phyloP scores from a whole-genome alignment of 345 rosid species.

The Citrus reticulata region DNA sequence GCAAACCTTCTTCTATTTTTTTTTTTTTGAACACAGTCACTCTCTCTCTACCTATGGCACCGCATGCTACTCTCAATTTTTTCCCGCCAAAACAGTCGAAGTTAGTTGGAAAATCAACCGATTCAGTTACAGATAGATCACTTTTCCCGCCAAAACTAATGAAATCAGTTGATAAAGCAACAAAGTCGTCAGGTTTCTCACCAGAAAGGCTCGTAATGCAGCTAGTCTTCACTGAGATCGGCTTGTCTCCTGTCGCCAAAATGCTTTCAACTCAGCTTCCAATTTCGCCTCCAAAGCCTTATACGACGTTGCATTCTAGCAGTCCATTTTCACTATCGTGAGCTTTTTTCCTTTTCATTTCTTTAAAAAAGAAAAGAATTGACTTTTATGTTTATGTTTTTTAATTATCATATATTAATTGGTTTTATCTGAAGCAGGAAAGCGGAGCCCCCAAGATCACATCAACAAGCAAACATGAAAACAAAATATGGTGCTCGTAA shows the following conservation, averaged over 20 bases:
- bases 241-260: conserved; percentile 22
- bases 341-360: not conserved
- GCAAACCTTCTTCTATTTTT: not conserved
- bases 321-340: conserved; percentile 15
- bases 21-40: not conserved
- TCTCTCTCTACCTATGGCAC: conserved; percentile 1
- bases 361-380: not conserved
- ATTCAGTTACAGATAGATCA: conserved; percentile 17
- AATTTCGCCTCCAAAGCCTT: not conserved
- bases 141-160: conserved; percentile 12
- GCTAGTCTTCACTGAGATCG: conserved; percentile 42
- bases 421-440: conserved; percentile 21
- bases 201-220: conserved; percentile 29
- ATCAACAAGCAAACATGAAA: conserved; percentile 12
- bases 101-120: not conserved
- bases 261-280: conserved; percentile 14
- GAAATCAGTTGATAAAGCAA: conserved; percentile 11
- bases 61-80: conserved; percentile 2
- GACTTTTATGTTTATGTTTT: not conserved
- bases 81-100: conserved; percentile 17
- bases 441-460: conserved; percentile 21
- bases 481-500: conserved; percentile 16
- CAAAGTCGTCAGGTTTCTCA: conserved; percentile 13
- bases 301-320: not conserved
- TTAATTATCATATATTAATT: not conserved